Percentiles rank a stretch among this genome's conserved stretches.
Conservation (phyloP, 495 filamentous ascomycete species). For the Aspergillus haitiensis region DNA sequence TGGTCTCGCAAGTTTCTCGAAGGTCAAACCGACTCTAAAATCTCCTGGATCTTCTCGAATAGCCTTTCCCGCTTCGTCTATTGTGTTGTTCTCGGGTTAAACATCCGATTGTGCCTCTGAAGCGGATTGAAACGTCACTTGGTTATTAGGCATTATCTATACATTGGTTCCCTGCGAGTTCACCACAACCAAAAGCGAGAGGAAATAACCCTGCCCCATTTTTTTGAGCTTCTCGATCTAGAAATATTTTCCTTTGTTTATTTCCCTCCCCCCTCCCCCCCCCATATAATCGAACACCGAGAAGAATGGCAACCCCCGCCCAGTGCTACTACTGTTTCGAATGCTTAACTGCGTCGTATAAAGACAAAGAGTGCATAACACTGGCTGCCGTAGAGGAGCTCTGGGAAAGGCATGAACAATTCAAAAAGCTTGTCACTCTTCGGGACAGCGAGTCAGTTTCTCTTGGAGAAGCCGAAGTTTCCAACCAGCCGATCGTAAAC, state of each 20-base stretch:
- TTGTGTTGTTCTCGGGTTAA: not conserved
- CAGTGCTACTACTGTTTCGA: constrained; percentile 96
- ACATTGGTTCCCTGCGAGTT: not conserved
- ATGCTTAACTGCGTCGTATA: constrained; percentile 64
- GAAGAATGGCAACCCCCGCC: constrained; percentile 71
- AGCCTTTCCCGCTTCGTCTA: constrained; percentile 7
- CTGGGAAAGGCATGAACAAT: constrained; percentile 60
- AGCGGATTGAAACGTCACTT: constrained; percentile 7
- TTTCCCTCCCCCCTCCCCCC: too few species aligned
- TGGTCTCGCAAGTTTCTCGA: constrained; percentile 1
- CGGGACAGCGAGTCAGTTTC: constrained; percentile 27
- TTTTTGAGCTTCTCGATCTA: not conserved
- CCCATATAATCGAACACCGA: not conserved
- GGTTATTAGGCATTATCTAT: constrained; percentile 6
- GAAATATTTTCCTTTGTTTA: not conserved
- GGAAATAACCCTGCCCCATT: not conserved
- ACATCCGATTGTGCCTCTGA: constrained; percentile 1
- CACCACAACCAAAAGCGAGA: not conserved
- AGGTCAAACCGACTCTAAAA: constrained; percentile 3
- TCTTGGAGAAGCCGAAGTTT: constrained; percentile 20
- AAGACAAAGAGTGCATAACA: constrained; percentile 55
- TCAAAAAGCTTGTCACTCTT: constrained; percentile 40
- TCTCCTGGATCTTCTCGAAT: constrained; percentile 4
- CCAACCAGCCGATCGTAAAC: constrained; percentile 24
- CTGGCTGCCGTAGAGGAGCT: constrained; percentile 68